These are phyloP conservation scores for Aspergillus sp. DNA, from an alignment of 2,329 filamentous ascomycete genomes.

Conservation along the genomic window DNA sequence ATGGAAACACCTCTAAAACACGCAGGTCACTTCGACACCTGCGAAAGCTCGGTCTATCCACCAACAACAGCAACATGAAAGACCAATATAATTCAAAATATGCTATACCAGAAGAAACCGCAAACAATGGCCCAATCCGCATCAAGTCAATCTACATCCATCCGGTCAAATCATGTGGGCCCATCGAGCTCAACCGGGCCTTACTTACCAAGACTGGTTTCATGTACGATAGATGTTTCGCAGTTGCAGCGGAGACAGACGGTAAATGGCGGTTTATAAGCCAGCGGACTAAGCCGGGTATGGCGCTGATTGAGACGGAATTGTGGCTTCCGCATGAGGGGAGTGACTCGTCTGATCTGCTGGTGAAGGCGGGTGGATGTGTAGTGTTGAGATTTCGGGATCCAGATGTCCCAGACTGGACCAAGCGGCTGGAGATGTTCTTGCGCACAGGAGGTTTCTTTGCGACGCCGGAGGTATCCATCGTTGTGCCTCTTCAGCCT, in stretches of 20 bases:
- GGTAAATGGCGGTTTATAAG: constrained; percentile 18
- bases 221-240: constrained; percentile 16
- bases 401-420: constrained; percentile 5
- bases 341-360: constrained; percentile 5
- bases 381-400: constrained; percentile 9
- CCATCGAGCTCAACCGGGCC: constrained; percentile 12
- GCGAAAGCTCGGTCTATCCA: background rate
- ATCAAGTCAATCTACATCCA: constrained; percentile 17
- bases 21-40: constrained; percentile 1
- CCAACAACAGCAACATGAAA: constrained; percentile 7
- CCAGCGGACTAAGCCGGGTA: constrained; percentile 17
- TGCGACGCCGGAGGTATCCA: constrained; percentile 5
- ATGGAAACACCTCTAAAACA: background rate
- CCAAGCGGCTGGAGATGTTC: constrained; percentile 6
- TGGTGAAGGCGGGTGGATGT: constrained; percentile 13
- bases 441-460: constrained; percentile 8
- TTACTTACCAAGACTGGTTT: constrained; percentile 16
- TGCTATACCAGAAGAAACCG: background rate
- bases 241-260: constrained; percentile 9
- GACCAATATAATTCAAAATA: constrained; percentile 7
- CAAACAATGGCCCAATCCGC: constrained; percentile 2
- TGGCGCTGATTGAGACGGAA: constrained; percentile 14
- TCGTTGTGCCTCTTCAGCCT: constrained; percentile 8
- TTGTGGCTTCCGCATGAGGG: constrained; percentile 12
- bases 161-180: constrained; percentile 16